phyloP scores from a whole-genome alignment of 805 yeast species.

The Metschnikowia koreensis region DNA sequence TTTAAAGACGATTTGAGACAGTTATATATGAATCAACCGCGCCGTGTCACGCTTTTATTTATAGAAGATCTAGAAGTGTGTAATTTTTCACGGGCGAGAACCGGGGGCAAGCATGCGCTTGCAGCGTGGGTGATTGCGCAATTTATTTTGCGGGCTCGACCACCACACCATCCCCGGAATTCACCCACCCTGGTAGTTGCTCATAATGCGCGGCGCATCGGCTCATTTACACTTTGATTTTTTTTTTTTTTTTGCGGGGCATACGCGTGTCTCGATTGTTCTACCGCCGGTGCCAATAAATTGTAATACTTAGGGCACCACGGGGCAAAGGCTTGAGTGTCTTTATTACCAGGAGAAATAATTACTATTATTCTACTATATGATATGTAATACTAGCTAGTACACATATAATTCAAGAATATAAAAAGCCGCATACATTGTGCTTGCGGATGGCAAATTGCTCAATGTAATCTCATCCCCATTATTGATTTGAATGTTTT shows the following conservation, averaged over 20 bases:
- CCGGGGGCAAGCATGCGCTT: constrained; percentile 8
- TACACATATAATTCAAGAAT: no score
- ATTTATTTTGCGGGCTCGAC: constrained; percentile 1
- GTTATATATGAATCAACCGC: constrained; percentile 10
- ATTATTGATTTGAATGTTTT: no score
- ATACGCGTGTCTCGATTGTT: constrained; percentile 1
- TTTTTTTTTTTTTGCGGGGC: background rate
- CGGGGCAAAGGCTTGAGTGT: no score
- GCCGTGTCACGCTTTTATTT: constrained; percentile 15
- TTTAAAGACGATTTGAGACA: background rate
- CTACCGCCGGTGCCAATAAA: no score
- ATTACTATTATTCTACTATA: no score
- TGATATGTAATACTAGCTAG: no score
- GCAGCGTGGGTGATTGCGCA: background rate
- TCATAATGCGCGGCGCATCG: background rate
- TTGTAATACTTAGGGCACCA: no score
- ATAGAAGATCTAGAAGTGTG: constrained; percentile 18
- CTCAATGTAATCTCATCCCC: background rate
- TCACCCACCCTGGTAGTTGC: constrained; percentile 1
- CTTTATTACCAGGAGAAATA: no score
- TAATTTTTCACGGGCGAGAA: constrained; percentile 1
- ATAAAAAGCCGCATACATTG: background rate
- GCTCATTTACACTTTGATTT: background rate
- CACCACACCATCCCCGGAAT: background rate
- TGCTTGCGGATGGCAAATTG: background rate